Percentiles rank a stretch among this genome's conserved stretches.
phyloP scores from a whole-genome alignment of 1,284 basidiomycete species.

The Golubevia sp. region DNA sequence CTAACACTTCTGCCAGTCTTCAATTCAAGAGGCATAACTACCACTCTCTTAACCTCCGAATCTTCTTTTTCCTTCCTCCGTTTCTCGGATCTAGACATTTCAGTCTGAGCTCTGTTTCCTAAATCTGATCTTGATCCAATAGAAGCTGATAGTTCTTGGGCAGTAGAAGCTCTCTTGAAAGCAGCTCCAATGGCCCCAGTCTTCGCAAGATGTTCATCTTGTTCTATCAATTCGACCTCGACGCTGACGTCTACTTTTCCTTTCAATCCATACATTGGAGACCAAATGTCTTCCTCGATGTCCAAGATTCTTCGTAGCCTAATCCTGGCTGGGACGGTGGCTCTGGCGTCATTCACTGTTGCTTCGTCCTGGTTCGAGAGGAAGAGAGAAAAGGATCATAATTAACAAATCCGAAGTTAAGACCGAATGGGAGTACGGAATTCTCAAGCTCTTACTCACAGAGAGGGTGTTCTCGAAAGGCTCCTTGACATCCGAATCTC shows the following conservation, averaged over 20 bases:
- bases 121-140: not conserved
- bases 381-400: not conserved
- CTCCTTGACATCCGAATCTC: not conserved
- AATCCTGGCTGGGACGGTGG: constrained; percentile 3
- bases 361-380: constrained; percentile 12
- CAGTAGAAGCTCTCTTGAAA: not conserved
- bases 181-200: not conserved
- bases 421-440: no score
- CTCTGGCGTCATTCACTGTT: constrained; percentile 4
- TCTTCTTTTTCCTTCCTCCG: not conserved
- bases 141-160: not conserved
- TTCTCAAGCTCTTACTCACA: not conserved
- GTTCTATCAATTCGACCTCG: constrained; percentile 62
- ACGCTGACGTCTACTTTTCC: constrained; percentile 94
- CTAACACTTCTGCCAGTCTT: constrained; percentile 84
- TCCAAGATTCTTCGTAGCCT: constrained; percentile 64
- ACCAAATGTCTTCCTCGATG: constrained; percentile 97
- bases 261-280: constrained; percentile 89
- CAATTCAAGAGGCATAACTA: constrained; percentile 81
- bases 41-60: constrained; percentile 3
- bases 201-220: constrained; percentile 44
- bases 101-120: not conserved
- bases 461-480: not conserved
- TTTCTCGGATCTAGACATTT: constrained; percentile 17
- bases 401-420: no score